Conservation (phyloP, 2,329 filamentous ascomycete genomes). For the Claviceps pusilla region DNA sequence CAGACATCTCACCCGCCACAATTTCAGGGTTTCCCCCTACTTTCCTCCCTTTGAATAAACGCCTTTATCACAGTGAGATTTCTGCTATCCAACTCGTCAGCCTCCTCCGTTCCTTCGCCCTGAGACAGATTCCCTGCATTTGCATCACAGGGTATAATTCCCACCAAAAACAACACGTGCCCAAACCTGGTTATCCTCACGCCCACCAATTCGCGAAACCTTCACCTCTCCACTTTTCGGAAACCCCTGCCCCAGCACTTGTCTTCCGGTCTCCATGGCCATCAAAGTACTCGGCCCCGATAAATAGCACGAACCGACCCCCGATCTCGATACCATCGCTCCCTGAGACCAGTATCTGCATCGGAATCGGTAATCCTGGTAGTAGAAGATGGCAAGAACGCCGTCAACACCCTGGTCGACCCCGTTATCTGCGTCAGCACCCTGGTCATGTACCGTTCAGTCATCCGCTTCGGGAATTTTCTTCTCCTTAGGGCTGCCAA, state of each 20-base stretch:
- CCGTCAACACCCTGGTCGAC: slow-evolving; percentile 50
- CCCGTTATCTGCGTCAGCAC: slow-evolving; percentile 51
- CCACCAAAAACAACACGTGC: neutral
- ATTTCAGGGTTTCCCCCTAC: too few relatives aligned
- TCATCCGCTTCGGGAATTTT: slow-evolving; percentile 68
- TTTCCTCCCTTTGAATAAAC: neutral
- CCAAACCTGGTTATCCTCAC: neutral
- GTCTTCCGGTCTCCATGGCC: neutral
- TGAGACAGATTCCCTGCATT: neutral
- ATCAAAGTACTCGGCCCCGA: neutral
- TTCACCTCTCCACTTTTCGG: neutral
- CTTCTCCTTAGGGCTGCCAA: slow-evolving; percentile 52
- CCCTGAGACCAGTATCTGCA: slow-evolving; percentile 44
- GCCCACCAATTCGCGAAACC: neutral
- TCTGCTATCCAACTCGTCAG: neutral
- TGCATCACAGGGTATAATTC: neutral
- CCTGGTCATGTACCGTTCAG: slow-evolving; percentile 50
- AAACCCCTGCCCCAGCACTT: neutral
- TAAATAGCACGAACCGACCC: neutral
- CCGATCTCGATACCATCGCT: slow-evolving; percentile 40
- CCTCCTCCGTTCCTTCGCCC: neutral
- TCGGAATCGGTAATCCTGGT: slow-evolving; percentile 38
- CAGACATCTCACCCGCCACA: neutral
- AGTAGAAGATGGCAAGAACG: slow-evolving; percentile 46
- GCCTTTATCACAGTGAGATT: neutral